Conservation (phyloP, 106 monocot genomes). For the Allium cepa region DNA sequence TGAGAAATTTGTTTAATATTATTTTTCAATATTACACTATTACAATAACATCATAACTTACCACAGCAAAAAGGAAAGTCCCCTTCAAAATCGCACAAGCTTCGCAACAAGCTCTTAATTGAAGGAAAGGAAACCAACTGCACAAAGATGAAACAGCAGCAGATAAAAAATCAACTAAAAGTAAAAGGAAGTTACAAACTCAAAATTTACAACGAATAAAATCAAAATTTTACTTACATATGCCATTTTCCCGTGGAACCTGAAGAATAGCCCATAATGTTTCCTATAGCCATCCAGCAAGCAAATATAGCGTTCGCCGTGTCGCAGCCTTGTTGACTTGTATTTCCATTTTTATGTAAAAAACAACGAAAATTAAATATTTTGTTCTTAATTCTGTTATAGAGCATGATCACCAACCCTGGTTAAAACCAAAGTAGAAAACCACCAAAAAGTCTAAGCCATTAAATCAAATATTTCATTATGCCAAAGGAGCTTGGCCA, state of each 20-base stretch:
- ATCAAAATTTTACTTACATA: conserved; percentile 30
- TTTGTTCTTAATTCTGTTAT: too few relatives aligned
- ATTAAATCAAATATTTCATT: too few relatives aligned
- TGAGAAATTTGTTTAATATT: neutral
- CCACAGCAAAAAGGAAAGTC: neutral
- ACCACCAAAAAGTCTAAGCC: neutral
- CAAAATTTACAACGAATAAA: neutral
- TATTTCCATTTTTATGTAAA: too few relatives aligned
- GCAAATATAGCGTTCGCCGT: conserved; percentile 90
- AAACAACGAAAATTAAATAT: too few relatives aligned
- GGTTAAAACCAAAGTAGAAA: neutral
- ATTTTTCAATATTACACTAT: neutral
- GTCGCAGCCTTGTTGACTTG: conserved; percentile 53
- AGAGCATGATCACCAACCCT: too few relatives aligned
- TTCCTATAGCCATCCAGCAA: conserved; percentile 97
- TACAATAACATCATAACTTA: neutral
- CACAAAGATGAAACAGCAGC: neutral
- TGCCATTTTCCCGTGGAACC: conserved; percentile 84
- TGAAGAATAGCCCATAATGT: conserved; percentile 91
- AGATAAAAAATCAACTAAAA: too few relatives aligned
- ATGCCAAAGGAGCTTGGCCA: too few relatives aligned
- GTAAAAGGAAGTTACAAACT: too few relatives aligned
- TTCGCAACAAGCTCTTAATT: neutral
- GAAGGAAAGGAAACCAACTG: conserved; percentile 1
- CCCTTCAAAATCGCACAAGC: neutral